Evolutionary conservation across 2,329 filamentous ascomycete genomes (phyloP).

Genomic region (Teratosphaeriaceae sp.): DNA sequence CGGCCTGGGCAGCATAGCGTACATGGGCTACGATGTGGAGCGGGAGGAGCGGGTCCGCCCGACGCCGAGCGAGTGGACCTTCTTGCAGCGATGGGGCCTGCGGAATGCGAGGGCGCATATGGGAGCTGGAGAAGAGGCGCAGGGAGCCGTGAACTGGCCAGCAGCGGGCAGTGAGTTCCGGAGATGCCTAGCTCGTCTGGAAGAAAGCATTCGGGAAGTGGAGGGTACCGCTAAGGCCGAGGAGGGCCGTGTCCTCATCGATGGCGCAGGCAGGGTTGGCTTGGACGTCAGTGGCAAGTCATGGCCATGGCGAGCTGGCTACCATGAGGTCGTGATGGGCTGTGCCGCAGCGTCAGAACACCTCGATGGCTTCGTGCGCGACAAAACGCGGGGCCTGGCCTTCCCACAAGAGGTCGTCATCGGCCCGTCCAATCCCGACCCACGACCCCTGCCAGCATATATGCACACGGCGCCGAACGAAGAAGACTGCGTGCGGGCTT

Average conservation of each 20-base stretch:
- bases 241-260: slow-evolving; percentile 31
- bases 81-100: slow-evolving; percentile 60
- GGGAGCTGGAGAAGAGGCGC: slow-evolving; percentile 52
- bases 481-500: slow-evolving; percentile 66
- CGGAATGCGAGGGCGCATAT: slow-evolving; percentile 47
- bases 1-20: slow-evolving; percentile 53
- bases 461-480: slow-evolving; percentile 60
- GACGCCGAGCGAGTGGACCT: slow-evolving; percentile 76
- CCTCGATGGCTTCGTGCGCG: slow-evolving; percentile 70
- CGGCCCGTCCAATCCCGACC: slow-evolving; percentile 77
- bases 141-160: slow-evolving; percentile 61
- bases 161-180: slow-evolving; percentile 55
- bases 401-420: slow-evolving; percentile 69
- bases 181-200: slow-evolving; percentile 58
- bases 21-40: slow-evolving; percentile 65
- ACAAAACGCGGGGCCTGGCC: slow-evolving; percentile 58
- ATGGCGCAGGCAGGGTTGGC: slow-evolving; percentile 49
- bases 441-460: slow-evolving; percentile 62
- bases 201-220: slow-evolving; percentile 64
- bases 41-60: slow-evolving; percentile 68
- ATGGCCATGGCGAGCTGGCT: slow-evolving; percentile 79
- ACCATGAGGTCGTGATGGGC: slow-evolving; percentile 75
- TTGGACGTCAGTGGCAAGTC: slow-evolving; percentile 68
- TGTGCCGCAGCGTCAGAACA: slow-evolving; percentile 71
- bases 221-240: slow-evolving; percentile 48